Conservation (phyloP, 305 asterid genomes). For the Fraxinus greggii region DNA sequence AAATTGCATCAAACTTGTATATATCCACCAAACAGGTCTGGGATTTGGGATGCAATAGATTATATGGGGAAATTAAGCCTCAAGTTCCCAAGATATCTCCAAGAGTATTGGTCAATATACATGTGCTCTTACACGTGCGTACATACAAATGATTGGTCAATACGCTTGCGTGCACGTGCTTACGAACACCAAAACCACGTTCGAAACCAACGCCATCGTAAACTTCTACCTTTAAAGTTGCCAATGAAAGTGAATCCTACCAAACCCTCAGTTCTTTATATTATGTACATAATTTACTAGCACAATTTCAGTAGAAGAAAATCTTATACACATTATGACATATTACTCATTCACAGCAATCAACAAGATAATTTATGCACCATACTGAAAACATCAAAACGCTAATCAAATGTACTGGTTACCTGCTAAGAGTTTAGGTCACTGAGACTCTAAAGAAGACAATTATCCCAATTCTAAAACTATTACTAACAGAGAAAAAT, state of each 20-base stretch:
- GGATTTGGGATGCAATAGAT: neutral
- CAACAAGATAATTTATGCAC: neutral
- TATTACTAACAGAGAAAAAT: constrained; percentile 1
- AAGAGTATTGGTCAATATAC: neutral
- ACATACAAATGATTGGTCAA: neutral
- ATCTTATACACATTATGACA: neutral
- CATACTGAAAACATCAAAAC: neutral
- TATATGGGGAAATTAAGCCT: neutral
- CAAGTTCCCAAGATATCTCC: neutral
- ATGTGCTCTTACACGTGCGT: neutral
- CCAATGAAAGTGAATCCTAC: neutral
- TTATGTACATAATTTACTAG: neutral
- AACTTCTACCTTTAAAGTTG: neutral
- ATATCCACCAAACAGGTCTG: neutral
- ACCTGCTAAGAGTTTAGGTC: constrained; percentile 7
- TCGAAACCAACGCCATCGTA: neutral
- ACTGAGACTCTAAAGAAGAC: neutral
- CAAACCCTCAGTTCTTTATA: neutral
- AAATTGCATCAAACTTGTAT: neutral
- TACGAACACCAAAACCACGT: neutral
- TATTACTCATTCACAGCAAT: constrained; percentile 6
- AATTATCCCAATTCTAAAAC: neutral
- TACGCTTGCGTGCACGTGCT: neutral
- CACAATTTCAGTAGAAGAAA: neutral
- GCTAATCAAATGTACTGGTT: constrained; percentile 6